Conservation (phyloP, 306 rosid genomes). For the Lathyrus aphaca region DNA sequence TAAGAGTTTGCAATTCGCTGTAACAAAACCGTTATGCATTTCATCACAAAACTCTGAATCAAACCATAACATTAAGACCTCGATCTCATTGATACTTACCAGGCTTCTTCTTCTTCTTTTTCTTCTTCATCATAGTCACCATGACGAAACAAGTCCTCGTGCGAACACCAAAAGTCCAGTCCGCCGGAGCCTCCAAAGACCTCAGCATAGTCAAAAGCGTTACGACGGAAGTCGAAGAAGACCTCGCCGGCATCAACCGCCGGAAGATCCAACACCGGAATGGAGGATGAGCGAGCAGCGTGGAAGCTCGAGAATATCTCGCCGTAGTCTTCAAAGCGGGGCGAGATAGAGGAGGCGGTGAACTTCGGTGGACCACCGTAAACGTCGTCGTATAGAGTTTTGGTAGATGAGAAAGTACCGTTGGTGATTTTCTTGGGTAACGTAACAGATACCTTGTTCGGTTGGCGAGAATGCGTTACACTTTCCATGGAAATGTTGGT, state of each 20-base stretch:
- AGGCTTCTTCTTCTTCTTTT: constrained; percentile 47
- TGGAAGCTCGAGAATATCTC: constrained; percentile 87
- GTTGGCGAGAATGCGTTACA: constrained; percentile 67
- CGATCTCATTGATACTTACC: constrained; percentile 70
- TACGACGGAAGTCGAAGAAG: constrained; percentile 64
- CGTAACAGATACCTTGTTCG: constrained; percentile 52
- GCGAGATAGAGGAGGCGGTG: constrained; percentile 66
- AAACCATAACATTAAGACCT: constrained; percentile 15
- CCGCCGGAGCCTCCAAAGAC: constrained; percentile 70
- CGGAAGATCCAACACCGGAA: constrained; percentile 90
- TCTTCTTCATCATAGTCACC: constrained; percentile 59
- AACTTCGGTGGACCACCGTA: constrained; percentile 84
- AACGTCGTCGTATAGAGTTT: constrained; percentile 75
- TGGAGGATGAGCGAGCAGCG: constrained; percentile 75
- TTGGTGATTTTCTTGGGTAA: constrained; percentile 57
- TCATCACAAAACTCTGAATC: constrained; percentile 32
- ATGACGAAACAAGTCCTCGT: constrained; percentile 63
- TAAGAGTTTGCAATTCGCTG: constrained; percentile 20
- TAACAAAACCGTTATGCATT: constrained; percentile 25
- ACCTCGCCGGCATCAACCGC: constrained; percentile 63
- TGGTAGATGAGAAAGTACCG: constrained; percentile 37
- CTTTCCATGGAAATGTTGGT: constrained; percentile 61
- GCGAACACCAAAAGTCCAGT: constrained; percentile 62
- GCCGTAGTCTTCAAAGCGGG: constrained; percentile 86
- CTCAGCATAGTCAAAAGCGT: constrained; percentile 71